phyloP scores from a whole-genome alignment of 257 asterid species.

The Solanum virginianum region DNA sequence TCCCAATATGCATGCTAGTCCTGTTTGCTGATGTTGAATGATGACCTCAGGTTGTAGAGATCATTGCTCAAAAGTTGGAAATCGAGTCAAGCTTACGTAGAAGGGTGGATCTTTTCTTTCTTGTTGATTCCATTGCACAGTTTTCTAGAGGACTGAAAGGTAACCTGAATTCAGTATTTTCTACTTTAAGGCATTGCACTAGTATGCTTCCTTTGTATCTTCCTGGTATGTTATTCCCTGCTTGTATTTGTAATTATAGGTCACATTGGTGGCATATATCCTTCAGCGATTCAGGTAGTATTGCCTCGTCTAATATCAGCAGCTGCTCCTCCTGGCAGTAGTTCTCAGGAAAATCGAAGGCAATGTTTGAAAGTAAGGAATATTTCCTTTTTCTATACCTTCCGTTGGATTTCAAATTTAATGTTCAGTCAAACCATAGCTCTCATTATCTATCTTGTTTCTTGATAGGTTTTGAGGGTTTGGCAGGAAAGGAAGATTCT shows the following conservation, averaged over 20 bases:
- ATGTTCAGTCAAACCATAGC: neutral
- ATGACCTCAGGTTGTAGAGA: constrained; percentile 58
- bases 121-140: constrained; percentile 77
- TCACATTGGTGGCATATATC: constrained; percentile 59
- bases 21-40: constrained; percentile 3
- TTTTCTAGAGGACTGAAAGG: constrained; percentile 77
- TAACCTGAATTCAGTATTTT: constrained; percentile 7
- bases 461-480: constrained; percentile 75
- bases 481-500: constrained; percentile 86
- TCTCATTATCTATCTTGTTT: neutral
- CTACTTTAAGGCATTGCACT: neutral
- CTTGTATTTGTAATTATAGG: constrained; percentile 42
- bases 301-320: constrained; percentile 74
- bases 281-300: constrained; percentile 62
- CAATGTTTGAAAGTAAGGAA: constrained; percentile 79
- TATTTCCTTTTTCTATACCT: neutral
- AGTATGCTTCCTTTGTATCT: neutral
- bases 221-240: neutral
- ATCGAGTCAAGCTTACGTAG: constrained; percentile 47
- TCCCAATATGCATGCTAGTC: neutral
- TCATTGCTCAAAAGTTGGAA: constrained; percentile 50
- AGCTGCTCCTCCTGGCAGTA: constrained; percentile 81
- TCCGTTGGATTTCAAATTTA: neutral
- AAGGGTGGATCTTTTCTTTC: constrained; percentile 80
- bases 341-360: constrained; percentile 67